Percentiles rank a stretch among this genome's conserved stretches.
phyloP scores from a whole-genome alignment of 2,329 filamentous ascomycete genomes.

The Dendrostoma leiphaemia region DNA sequence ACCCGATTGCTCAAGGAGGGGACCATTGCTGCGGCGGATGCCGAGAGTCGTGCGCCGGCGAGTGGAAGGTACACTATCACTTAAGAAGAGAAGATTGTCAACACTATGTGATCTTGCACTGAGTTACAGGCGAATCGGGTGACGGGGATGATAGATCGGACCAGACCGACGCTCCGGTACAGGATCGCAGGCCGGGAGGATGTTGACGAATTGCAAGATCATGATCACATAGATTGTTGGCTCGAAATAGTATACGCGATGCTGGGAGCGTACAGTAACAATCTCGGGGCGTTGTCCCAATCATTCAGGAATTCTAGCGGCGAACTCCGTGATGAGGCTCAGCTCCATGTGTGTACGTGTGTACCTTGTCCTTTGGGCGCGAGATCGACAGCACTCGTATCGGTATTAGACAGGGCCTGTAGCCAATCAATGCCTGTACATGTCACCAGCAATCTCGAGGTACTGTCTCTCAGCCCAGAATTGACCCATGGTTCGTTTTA shows the following conservation, averaged over 20 bases:
- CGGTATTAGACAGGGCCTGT: too few species aligned
- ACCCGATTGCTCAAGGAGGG: conserved; percentile 86
- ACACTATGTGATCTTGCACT: too few species aligned
- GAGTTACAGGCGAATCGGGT: too few species aligned
- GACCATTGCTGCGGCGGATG: conserved; percentile 83
- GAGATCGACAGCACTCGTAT: too few species aligned
- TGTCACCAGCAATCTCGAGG: too few species aligned
- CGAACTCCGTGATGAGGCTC: not conserved
- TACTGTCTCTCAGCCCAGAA: too few species aligned
- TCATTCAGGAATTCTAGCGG: not conserved
- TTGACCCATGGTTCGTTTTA: too few species aligned
- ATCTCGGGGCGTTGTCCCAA: not conserved
- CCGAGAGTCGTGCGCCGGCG: conserved; percentile 74
- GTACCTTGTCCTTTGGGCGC: too few species aligned
- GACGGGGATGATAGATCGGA: too few species aligned
- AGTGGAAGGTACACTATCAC: conserved; percentile 86
- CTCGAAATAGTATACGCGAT: not conserved
- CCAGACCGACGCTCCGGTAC: not conserved
- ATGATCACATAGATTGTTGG: not conserved
- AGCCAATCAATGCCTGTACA: too few species aligned
- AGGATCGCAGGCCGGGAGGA: too few species aligned
- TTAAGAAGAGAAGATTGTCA: conserved; percentile 33
- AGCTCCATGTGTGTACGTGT: not conserved
- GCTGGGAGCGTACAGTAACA: not conserved
- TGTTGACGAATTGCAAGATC: not conserved